A percentile compares a stretch with the other conserved stretches of the same genome.
Evolutionary conservation across 352 stramenopile genomes (phyloP).

Genomic region (Bremia lactucae): DNA sequence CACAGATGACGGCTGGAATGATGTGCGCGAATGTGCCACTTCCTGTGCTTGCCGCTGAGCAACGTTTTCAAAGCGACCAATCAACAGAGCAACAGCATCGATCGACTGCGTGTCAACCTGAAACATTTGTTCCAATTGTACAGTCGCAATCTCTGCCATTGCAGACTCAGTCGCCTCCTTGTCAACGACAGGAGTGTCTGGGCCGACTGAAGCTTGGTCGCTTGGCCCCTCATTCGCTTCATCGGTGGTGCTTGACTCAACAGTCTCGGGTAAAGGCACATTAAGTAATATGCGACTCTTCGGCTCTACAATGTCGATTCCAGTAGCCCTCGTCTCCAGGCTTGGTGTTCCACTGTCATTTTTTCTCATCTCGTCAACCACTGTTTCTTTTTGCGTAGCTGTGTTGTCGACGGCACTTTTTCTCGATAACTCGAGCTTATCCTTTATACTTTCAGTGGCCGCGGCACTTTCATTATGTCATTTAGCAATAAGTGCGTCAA

Average conservation of each 20-base stretch:
- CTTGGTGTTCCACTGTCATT: not conserved
- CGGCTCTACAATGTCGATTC: not conserved
- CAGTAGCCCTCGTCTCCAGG: not conserved
- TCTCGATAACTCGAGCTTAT: not conserved
- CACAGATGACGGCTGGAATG: constrained; percentile 7
- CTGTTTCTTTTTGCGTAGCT: too few relatives aligned
- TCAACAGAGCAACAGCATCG: constrained; percentile 16
- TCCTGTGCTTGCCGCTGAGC: constrained; percentile 10
- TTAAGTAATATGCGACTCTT: not conserved
- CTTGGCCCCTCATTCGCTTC: not conserved
- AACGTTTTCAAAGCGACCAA: constrained; percentile 23
- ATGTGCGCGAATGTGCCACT: constrained; percentile 7
- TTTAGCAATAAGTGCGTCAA: not conserved
- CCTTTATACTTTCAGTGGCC: not conserved
- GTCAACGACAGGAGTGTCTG: not conserved
- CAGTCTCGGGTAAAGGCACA: not conserved
- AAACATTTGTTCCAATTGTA: constrained; percentile 1
- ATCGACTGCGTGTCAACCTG: constrained; percentile 21
- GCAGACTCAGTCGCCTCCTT: not conserved
- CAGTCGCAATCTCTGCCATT: not conserved
- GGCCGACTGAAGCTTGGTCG: not conserved
- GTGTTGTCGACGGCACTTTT: not conserved
- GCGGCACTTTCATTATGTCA: not conserved
- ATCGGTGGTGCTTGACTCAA: too few relatives aligned
- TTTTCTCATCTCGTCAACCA: too few relatives aligned